Percentiles rank a stretch among this genome's conserved stretches.
These are phyloP conservation scores for Xanthoconium separans DNA, from an alignment of 1,284 basidiomycete species.

Conservation along the genomic window DNA sequence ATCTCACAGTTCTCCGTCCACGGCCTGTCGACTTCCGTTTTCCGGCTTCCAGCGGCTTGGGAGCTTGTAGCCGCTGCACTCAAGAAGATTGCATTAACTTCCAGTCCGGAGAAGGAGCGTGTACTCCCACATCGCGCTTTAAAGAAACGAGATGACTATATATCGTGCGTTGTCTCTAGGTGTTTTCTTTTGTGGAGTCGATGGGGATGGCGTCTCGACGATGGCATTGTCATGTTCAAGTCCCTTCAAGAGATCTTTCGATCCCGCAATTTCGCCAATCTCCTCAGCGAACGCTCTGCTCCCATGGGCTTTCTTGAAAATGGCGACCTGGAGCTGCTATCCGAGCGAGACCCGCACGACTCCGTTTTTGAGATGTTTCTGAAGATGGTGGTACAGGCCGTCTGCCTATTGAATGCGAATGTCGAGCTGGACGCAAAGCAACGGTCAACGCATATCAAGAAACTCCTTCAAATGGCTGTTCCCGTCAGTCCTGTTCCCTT, in stretches of 20 bases:
- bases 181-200: slow-evolving; percentile 69
- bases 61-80: slow-evolving; percentile 58
- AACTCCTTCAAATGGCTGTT: slow-evolving; percentile 76
- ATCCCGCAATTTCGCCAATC: slow-evolving; percentile 76
- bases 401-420: slow-evolving; percentile 32
- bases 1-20: slow-evolving; percentile 78
- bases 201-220: slow-evolving; percentile 76
- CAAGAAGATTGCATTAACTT: slow-evolving; percentile 56
- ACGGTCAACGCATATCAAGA: slow-evolving; percentile 53
- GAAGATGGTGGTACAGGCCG: slow-evolving; percentile 69
- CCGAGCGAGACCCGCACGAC: slow-evolving; percentile 55
- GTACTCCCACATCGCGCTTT: slow-evolving; percentile 41
- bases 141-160: slow-evolving; percentile 71
- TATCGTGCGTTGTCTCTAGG: slow-evolving; percentile 70
- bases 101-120: slow-evolving; percentile 50
- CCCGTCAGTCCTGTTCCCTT: slow-evolving; percentile 75
- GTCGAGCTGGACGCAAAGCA: slow-evolving; percentile 35
- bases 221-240: slow-evolving; percentile 60
- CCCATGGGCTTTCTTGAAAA: slow-evolving; percentile 78
- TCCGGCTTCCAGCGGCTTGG: slow-evolving; percentile 68
- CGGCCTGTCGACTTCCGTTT: slow-evolving; percentile 53
- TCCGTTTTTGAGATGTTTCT: slow-evolving; percentile 81
- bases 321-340: slow-evolving; percentile 57
- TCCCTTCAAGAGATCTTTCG: slow-evolving; percentile 78
- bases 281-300: slow-evolving; percentile 72